A percentile compares a stretch with the other conserved stretches of the same genome.
Evolutionary conservation across 345 rosid species (phyloP).

Genomic region (Lagerstroemia speciosa): DNA sequence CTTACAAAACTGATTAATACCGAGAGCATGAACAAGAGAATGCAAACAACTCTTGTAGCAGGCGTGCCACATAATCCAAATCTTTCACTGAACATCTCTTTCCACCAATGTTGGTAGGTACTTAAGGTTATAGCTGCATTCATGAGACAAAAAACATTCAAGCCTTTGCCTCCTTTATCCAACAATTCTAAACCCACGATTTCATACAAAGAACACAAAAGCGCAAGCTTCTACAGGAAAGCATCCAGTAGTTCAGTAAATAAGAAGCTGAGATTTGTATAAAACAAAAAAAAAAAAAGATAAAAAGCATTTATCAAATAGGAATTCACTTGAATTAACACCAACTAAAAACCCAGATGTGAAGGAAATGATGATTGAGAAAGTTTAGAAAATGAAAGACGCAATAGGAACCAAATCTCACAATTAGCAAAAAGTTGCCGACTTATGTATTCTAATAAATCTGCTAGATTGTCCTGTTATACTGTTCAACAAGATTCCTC

Average conservation of each 20-base stretch:
- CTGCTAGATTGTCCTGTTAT: neutral
- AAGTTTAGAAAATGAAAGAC: too few species aligned
- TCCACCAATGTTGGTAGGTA: slow-evolving; percentile 84
- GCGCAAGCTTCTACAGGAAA: slow-evolving; percentile 3
- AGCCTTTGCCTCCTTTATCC: slow-evolving; percentile 41
- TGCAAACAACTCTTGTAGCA: slow-evolving; percentile 96
- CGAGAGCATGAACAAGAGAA: slow-evolving; percentile 94
- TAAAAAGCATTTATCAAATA: too few species aligned
- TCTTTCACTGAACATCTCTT: slow-evolving; percentile 87
- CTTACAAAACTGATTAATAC: slow-evolving; percentile 99
- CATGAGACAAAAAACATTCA: slow-evolving; percentile 79
- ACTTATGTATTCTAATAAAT: neutral
- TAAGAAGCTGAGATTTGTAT: neutral
- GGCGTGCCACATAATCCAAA: slow-evolving; percentile 84
- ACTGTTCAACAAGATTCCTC: neutral
- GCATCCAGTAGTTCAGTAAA: neutral
- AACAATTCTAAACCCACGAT: slow-evolving; percentile 21
- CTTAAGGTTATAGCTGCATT: slow-evolving; percentile 92
- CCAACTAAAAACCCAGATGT: neutral
- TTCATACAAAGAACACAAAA: slow-evolving; percentile 1
- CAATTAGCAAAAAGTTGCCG: neutral
- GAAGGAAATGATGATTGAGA: too few species aligned
- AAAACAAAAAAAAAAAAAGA: neutral
- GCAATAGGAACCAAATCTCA: neutral
- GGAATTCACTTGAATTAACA: neutral